Base-by-base conservation (phyloP, 163 green algal genomes). In the Smithsoniella earleae region DNA sequence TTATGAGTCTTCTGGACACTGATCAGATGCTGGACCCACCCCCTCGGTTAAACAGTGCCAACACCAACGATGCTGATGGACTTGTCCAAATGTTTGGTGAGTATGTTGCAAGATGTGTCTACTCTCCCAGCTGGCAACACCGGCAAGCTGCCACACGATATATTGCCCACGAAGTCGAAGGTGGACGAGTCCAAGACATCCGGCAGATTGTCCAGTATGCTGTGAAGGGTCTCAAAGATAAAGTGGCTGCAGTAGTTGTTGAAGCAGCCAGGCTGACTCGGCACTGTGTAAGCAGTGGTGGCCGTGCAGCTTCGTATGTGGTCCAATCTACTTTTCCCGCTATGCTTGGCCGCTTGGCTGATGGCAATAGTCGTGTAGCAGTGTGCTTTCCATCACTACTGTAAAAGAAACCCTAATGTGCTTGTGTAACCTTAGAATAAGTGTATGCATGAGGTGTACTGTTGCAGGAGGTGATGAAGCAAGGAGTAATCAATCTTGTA, bases 91-190 rank as follows among this genome's bases (percentile, higher is more conserved):
- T 89, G 36, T 76, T 84, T 2, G 88, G 87, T 0, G 85, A 91
- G 75, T 92, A 91, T 74, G 75, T 84, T 2, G 82, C 82, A 2
- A 77, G 80, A 6, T 84, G 81, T 38, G 74, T 90, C 31, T 92
- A 84, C 82, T 88, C 78, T 66, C 83, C 85, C 36, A 88, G 85
- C 66, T 96, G 89, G 91, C 84, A 94, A 80, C 85, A 96, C 66
- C 78, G 92, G 1, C 91, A 96, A 22, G 90, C 88, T 2, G 86
- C 83, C 0, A 52, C 92, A 36, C 46, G 77, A 31, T 85, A 80
- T 46, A 63, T 90, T 20, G 38, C 73, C 25, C 43, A 40, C 16
- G 62, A 80, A n/a, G 46, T 80, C 0, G 37, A 65, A 16, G 66
- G 43, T 58, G 13, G 40, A 34, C 18, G 52, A 22, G 18, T 55